Base-by-base conservation (phyloP, 805 yeast genomes). In the Lachancea waltii region DNA sequence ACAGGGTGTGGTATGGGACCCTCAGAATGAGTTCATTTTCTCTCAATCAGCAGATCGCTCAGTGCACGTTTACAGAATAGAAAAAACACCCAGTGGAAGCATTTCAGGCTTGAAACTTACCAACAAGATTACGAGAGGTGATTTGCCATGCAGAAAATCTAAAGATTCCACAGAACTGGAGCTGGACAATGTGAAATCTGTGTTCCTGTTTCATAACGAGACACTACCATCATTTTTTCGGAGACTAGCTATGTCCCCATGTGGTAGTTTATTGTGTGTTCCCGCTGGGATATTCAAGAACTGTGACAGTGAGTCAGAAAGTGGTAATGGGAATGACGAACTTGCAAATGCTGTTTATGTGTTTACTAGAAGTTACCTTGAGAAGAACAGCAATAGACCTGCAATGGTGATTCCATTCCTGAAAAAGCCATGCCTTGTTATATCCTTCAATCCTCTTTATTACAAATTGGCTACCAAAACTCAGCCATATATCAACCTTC, bases 1-100 rank as follows among this genome's bases (percentile, higher is more conserved):
- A 3, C 99, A 92, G 61, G 99, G 99, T 3, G 90, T 92, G 4
- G 69, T 82, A 0, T 92, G 97, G 97, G 98, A 92, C 57, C 98
- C 98, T 6, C 56, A 67, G 38, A 78, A 81, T 45, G 76, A 81
- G 56, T 85, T 61, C 48, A 60, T 92, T 4, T 85, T 89, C 1
- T 82, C 95, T 5, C 96, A 89, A 58, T 78, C 92, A 18, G 94
- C 96, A 9, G 98, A 92, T 62, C 65, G 95, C 43, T 70, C 85
- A 2, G 79, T 90, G 9, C 79, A 77, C 46, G 65, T 92, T n/a
- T 85, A 85, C 56, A 50, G 51, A 24, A 43, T 55, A 13, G 34
- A 46, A 17, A 27, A 41, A 7, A 53, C 46, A 16, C 30, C 34
- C 14, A 41, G 43, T n/a, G 38, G 28, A n/a, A 26, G 35, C 6